Conservation (phyloP, 371 early-diverging fungal species). For the Coemansia sp. region DNA sequence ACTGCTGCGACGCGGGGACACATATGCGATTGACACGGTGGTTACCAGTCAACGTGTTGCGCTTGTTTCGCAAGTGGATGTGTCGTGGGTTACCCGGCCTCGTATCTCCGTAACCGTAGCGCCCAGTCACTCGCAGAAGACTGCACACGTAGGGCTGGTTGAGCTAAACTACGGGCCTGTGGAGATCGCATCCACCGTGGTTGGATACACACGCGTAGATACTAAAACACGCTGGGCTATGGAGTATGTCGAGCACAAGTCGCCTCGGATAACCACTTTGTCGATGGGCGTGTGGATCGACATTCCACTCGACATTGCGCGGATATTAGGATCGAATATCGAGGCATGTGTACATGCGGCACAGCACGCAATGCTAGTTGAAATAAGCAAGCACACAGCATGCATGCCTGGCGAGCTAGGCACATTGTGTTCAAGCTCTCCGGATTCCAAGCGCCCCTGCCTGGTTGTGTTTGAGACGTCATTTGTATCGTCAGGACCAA, state of each 20-base stretch:
- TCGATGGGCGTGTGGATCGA: constrained; percentile 35
- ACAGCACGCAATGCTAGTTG: constrained; percentile 17
- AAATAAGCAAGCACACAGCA: background rate
- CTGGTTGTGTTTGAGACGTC: constrained; percentile 22
- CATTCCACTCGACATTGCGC: constrained; percentile 2
- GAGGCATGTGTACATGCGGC: constrained; percentile 37
- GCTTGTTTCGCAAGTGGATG: constrained; percentile 14
- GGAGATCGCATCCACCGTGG: background rate
- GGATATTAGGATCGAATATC: constrained; percentile 2
- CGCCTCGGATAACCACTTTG: constrained; percentile 6
- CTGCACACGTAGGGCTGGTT: background rate
- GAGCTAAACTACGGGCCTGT: constrained; percentile 8
- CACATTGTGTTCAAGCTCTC: constrained; percentile 28
- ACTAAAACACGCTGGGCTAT: constrained; percentile 10
- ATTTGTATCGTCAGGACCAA: constrained; percentile 1
- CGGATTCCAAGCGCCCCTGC: constrained; percentile 9
- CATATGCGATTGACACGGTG: constrained; percentile 31
- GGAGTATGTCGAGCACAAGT: constrained; percentile 26
- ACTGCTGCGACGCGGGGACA: constrained; percentile 37
- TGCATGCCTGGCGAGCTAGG: constrained; percentile 11
- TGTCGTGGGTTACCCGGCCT: constrained; percentile 30
- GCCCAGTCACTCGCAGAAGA: background rate
- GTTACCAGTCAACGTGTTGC: constrained; percentile 24
- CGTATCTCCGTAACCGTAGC: constrained; percentile 3
- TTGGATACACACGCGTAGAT: constrained; percentile 27